phyloP scores from a whole-genome alignment of 306 rosid genomes.

The Malus fusca region DNA sequence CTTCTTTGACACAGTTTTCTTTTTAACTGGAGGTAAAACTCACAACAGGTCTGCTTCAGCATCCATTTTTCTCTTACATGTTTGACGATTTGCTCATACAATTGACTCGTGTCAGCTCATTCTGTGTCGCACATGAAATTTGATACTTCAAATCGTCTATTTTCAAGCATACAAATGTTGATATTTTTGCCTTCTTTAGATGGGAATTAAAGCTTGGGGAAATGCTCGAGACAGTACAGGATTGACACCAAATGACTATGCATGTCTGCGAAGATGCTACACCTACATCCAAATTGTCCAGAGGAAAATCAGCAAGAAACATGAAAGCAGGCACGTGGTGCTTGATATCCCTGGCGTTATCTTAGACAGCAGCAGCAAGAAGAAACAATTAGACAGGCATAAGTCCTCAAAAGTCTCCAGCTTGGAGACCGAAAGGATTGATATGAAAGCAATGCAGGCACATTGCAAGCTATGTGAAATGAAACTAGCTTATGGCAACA shows the following conservation, averaged over 20 bases:
- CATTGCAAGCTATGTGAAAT: conserved; percentile 42
- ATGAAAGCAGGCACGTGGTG: conserved; percentile 47
- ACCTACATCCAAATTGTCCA: conserved; percentile 64
- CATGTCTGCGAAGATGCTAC: conserved; percentile 43
- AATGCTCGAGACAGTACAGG: conserved; percentile 55
- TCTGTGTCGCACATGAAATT: not conserved
- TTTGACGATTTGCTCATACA: not conserved
- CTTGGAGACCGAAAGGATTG: conserved; percentile 44
- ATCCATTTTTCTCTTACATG: not conserved
- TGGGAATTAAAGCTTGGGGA: conserved; percentile 87
- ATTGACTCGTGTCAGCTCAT: not conserved
- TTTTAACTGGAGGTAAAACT: not conserved
- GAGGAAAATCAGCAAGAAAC: conserved; percentile 40
- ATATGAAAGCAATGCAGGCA: conserved; percentile 2
- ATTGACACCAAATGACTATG: conserved; percentile 67
- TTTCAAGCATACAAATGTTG: not conserved
- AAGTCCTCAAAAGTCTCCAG: conserved; percentile 31
- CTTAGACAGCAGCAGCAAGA: conserved; percentile 31
- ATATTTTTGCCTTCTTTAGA: conserved; percentile 33
- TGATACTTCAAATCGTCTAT: not conserved
- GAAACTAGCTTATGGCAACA: conserved; percentile 36
- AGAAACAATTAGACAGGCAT: conserved; percentile 31
- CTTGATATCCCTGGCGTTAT: conserved; percentile 48
- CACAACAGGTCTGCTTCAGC: not conserved
- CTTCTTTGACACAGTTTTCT: not conserved